Evolutionary conservation across 2,329 filamentous ascomycete species (phyloP).

Genomic region (Nemania bipapillata): DNA sequence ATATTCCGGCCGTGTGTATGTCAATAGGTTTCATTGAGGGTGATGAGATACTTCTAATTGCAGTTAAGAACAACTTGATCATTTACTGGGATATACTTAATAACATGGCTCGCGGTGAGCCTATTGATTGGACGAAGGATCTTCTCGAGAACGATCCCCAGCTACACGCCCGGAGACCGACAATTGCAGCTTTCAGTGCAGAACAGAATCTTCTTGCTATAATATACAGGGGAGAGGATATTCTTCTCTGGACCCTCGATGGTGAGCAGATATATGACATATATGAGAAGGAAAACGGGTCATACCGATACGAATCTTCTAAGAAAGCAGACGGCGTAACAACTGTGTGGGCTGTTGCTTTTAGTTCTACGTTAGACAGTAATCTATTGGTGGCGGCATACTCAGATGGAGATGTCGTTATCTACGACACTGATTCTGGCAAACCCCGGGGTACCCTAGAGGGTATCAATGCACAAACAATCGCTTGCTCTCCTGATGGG

Average conservation of each 20-base stretch:
- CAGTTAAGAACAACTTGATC: conserved; percentile 14
- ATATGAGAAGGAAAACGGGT: conserved; percentile 45
- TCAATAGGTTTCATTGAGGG: conserved; percentile 28
- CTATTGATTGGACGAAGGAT: conserved; percentile 38
- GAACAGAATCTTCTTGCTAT: conserved; percentile 43
- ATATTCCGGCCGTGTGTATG: conserved; percentile 28
- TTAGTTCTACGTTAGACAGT: conserved; percentile 38
- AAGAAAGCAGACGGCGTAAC: conserved; percentile 9
- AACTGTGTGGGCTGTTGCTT: conserved; percentile 39
- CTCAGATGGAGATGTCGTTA: conserved; percentile 46
- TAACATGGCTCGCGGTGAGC: conserved; percentile 17
- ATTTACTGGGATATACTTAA: conserved; percentile 27
- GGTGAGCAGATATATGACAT: conserved; percentile 40
- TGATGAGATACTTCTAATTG: conserved; percentile 20
- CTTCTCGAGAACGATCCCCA: conserved; percentile 28
- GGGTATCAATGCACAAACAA: conserved; percentile 34
- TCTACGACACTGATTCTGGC: conserved; percentile 43
- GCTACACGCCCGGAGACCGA: conserved; percentile 36
- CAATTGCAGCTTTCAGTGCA: conserved; percentile 30
- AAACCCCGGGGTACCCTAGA: conserved; percentile 5
- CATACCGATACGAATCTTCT: conserved; percentile 27
- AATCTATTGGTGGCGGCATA: conserved; percentile 46
- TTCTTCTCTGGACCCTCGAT: conserved; percentile 44
- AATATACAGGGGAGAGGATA: conserved; percentile 46
- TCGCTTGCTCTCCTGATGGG: conserved; percentile 48